phyloP scores from a whole-genome alignment of 2,329 filamentous ascomycete species.

The Penicillium digitatum region DNA sequence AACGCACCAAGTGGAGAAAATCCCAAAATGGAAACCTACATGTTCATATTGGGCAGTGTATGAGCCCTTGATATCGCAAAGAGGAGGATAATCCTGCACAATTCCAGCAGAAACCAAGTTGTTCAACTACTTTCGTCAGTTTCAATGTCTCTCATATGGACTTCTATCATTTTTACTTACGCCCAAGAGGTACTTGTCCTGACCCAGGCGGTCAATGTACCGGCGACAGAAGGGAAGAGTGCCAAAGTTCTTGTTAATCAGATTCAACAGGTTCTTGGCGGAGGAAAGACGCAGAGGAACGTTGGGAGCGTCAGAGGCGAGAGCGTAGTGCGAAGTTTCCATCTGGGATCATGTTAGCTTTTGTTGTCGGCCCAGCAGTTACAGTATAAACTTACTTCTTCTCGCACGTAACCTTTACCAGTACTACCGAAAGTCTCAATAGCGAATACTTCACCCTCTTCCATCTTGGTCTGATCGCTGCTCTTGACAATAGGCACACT shows the following conservation, averaged over 20 bases:
- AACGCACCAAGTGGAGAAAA: slow-evolving; percentile 5
- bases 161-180: slow-evolving; percentile 50
- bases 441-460: slow-evolving; percentile 91
- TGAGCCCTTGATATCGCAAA: slow-evolving; percentile 88
- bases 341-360: slow-evolving; percentile 42
- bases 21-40: slow-evolving; percentile 53
- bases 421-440: slow-evolving; percentile 96
- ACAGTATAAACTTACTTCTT: slow-evolving; percentile 61
- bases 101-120: slow-evolving; percentile 77
- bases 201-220: slow-evolving; percentile 87
- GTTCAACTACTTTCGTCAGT: slow-evolving; percentile 62
- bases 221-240: slow-evolving; percentile 86
- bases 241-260: slow-evolving; percentile 95
- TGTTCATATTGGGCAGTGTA: slow-evolving; percentile 95
- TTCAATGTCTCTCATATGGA: background rate
- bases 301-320: slow-evolving; percentile 67
- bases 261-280: slow-evolving; percentile 77
- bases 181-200: slow-evolving; percentile 89
- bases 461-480: slow-evolving; percentile 89
- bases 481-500: slow-evolving; percentile 91
- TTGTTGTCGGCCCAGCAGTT: background rate
- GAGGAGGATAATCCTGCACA: slow-evolving; percentile 83
- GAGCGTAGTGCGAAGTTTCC: slow-evolving; percentile 86
- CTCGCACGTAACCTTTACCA: slow-evolving; percentile 79
- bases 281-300: slow-evolving; percentile 73